phyloP scores from a whole-genome alignment of 306 rosid genomes.

The Abrus pulchellus region DNA sequence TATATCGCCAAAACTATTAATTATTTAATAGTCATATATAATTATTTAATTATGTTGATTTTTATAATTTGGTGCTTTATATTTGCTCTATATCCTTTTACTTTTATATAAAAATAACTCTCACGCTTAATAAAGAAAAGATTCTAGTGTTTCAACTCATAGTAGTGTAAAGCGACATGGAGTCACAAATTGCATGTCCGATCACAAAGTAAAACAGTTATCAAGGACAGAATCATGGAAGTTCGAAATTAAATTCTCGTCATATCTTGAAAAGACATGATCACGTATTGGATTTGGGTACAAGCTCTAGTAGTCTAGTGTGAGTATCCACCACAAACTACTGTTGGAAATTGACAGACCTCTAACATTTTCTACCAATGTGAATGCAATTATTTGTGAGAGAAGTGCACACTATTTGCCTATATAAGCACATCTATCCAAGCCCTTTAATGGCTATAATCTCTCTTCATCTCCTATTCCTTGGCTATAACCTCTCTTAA shows the following conservation, averaged over 20 bases:
- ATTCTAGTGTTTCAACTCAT: background rate
- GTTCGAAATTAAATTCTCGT: background rate
- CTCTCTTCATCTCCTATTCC: conserved; percentile 19
- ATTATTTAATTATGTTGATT: too few relatives aligned
- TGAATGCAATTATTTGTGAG: conserved; percentile 53
- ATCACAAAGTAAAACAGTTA: too few relatives aligned
- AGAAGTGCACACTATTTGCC: conserved; percentile 39
- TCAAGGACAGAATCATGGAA: conserved; percentile 7
- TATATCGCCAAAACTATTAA: too few relatives aligned
- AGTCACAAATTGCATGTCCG: background rate
- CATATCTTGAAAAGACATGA: conserved; percentile 24
- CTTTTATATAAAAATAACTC: too few relatives aligned
- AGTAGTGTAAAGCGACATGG: background rate
- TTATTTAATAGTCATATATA: too few relatives aligned
- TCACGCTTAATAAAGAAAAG: too few relatives aligned
- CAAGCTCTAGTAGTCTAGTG: conserved; percentile 23
- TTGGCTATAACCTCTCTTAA: background rate
- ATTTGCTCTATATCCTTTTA: too few relatives aligned
- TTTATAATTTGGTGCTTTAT: too few relatives aligned
- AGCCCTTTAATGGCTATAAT: conserved; percentile 6
- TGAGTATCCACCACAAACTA: conserved; percentile 44
- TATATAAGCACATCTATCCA: conserved; percentile 46
- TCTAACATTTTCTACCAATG: conserved; percentile 37
- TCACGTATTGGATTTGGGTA: background rate
- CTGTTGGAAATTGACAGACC: conserved; percentile 41